phyloP scores from a whole-genome alignment of 139 green algal species.

The Chlamydomonas schloesseri region DNA sequence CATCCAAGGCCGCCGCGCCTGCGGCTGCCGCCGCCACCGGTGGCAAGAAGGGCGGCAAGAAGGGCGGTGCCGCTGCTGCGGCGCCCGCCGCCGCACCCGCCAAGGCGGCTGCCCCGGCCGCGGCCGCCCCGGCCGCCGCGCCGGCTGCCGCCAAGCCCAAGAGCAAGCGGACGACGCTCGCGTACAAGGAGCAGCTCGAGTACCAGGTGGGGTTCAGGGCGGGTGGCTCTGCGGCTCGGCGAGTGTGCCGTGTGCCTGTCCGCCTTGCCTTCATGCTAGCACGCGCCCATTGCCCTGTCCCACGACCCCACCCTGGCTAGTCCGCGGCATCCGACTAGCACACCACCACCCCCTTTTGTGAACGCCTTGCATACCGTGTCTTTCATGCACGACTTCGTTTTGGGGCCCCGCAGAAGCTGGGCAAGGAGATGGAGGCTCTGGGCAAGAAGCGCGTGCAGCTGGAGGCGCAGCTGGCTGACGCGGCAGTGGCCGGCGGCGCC shows the following conservation, averaged over 20 bases:
- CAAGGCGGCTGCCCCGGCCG: not conserved
- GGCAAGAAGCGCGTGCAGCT: conserved; percentile 29
- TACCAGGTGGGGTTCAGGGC: conserved; percentile 54
- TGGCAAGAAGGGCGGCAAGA: not conserved
- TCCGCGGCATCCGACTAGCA: too few relatives aligned
- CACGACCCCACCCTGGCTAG: too few relatives aligned
- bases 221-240: too few relatives aligned
- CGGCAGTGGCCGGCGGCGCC: not conserved
- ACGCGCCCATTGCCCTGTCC: too few relatives aligned
- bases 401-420: conserved; percentile 55
- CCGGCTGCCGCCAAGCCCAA: conserved; percentile 25
- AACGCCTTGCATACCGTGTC: too few relatives aligned
- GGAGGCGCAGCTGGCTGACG: conserved; percentile 26
- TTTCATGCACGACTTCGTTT: too few relatives aligned
- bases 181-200: conserved; percentile 59
- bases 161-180: conserved; percentile 46
- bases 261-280: too few relatives aligned
- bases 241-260: too few relatives aligned
- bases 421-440: conserved; percentile 48
- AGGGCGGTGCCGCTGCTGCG: conserved; percentile 19
- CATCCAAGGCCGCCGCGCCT: not conserved
- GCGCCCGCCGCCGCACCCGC: not conserved
- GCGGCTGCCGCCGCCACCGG: not conserved
- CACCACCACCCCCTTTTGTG: too few relatives aligned
- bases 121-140: not conserved